Evolutionary conservation across 208 protist species (phyloP).

Genomic region (Blastocrithidia nonstop): DNA sequence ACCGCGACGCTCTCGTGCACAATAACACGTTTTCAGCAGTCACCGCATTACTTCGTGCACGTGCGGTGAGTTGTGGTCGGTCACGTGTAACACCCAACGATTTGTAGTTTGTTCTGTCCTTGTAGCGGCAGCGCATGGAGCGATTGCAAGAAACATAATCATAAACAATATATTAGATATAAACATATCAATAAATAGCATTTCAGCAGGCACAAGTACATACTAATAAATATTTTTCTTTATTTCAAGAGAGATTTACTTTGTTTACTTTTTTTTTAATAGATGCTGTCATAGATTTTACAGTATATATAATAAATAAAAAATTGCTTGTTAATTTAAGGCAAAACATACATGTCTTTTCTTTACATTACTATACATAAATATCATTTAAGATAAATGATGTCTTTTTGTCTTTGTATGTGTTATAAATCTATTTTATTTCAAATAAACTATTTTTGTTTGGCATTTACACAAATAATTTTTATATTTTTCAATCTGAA

Average conservation of each 20-base stretch:
- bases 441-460: background rate
- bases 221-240: too few species aligned
- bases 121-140: constrained; percentile 27
- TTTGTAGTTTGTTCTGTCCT: constrained; percentile 18
- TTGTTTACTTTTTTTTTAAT: too few species aligned
- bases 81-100: constrained; percentile 19
- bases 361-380: too few species aligned
- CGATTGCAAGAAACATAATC: constrained; percentile 5
- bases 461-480: background rate
- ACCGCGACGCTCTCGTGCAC: constrained; percentile 63
- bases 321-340: too few species aligned
- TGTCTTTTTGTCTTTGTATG: too few species aligned
- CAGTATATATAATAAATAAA: too few species aligned
- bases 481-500: background rate
- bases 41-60: constrained; percentile 44
- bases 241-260: too few species aligned
- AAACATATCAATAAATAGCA: too few species aligned
- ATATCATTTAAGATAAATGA: too few species aligned
- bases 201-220: too few species aligned
- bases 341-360: too few species aligned
- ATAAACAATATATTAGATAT: background rate
- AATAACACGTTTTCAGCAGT: constrained; percentile 71
- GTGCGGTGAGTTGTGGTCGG: constrained; percentile 36
- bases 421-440: background rate
- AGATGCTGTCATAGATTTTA: too few species aligned